Evolutionary conservation across 2,329 filamentous ascomycete species (phyloP).

Genomic region (Phialophora tarda): DNA sequence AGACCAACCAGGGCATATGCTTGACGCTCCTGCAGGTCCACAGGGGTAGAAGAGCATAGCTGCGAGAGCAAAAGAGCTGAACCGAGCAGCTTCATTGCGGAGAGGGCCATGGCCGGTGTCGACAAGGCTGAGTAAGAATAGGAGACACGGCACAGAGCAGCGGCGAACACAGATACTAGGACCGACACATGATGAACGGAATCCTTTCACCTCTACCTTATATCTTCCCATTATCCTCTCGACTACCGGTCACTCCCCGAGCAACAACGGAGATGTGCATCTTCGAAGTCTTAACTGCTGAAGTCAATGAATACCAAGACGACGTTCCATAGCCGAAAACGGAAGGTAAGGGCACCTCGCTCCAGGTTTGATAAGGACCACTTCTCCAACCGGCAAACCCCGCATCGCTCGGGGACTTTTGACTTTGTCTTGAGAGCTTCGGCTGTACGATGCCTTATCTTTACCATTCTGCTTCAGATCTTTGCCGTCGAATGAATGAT

Average conservation of each 20-base stretch:
- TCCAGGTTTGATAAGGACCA: not conserved
- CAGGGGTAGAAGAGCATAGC: constrained; percentile 15
- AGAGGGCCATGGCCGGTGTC: constrained; percentile 2
- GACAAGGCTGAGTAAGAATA: constrained; percentile 15
- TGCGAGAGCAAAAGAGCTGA: constrained; percentile 10
- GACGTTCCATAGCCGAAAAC: not conserved
- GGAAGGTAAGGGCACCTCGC: not conserved
- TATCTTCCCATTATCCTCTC: constrained; percentile 2
- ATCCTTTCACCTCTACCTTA: constrained; percentile 5
- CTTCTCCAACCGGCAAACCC: constrained; percentile 1
- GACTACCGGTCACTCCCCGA: constrained; percentile 1
- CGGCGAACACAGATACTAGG: not conserved
- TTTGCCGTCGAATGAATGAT: not conserved
- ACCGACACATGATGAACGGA: not conserved
- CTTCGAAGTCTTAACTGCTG: not conserved
- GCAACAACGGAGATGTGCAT: constrained; percentile 11
- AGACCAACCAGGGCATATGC: constrained; percentile 21
- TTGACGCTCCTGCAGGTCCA: constrained; percentile 22
- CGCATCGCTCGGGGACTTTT: not conserved
- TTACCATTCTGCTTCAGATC: not conserved
- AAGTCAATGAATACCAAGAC: not conserved
- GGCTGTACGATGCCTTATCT: not conserved
- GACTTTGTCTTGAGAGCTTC: not conserved
- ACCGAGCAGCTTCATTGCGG: constrained; percentile 7
- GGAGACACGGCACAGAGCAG: not conserved